A percentile compares a stretch with the other conserved stretches of the same genome.
phyloP scores from a whole-genome alignment of 2,329 filamentous ascomycete genomes.

The Aspergillus tanneri region DNA sequence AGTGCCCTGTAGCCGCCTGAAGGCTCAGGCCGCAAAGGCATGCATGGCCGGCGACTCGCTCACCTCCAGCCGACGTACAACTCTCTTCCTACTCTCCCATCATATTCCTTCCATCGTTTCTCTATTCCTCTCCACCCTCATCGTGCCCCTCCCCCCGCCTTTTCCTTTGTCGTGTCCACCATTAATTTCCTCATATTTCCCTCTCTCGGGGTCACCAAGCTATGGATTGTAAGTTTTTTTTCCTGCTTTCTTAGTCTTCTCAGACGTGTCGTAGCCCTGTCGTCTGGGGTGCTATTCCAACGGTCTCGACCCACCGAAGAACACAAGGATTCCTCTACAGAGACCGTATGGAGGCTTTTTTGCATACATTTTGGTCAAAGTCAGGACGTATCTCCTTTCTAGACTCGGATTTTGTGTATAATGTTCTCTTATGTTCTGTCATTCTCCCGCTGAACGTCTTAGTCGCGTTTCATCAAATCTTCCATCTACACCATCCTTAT shows the following conservation, averaged over 20 bases:
- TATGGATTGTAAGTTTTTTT: conserved; percentile 60
- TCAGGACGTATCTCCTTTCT: conserved; percentile 18
- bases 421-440: conserved; percentile 21
- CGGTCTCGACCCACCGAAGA: conserved; percentile 41
- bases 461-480: conserved; percentile 37
- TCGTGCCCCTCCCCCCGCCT: conserved; percentile 18
- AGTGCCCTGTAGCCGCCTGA: conserved; percentile 25
- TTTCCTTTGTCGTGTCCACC: conserved; percentile 28
- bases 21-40: conserved; percentile 26
- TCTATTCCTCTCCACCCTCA: conserved; percentile 34
- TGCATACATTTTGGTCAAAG: conserved; percentile 16
- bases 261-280: conserved; percentile 33
- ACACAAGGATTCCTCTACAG: conserved; percentile 26
- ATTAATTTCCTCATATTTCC: conserved; percentile 34
- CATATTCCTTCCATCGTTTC: conserved; percentile 31
- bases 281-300: conserved; percentile 41
- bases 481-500: conserved; percentile 39
- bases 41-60: conserved; percentile 31
- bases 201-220: conserved; percentile 50
- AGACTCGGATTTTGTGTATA: conserved; percentile 24
- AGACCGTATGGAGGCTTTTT: conserved; percentile 17
- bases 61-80: conserved; percentile 29
- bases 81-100: conserved; percentile 39
- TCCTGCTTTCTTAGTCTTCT: conserved; percentile 31
- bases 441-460: conserved; percentile 22